These are phyloP conservation scores for Tolypocladium amazonense DNA, from an alignment of 2,329 filamentous ascomycete genomes.

Conservation along the genomic window DNA sequence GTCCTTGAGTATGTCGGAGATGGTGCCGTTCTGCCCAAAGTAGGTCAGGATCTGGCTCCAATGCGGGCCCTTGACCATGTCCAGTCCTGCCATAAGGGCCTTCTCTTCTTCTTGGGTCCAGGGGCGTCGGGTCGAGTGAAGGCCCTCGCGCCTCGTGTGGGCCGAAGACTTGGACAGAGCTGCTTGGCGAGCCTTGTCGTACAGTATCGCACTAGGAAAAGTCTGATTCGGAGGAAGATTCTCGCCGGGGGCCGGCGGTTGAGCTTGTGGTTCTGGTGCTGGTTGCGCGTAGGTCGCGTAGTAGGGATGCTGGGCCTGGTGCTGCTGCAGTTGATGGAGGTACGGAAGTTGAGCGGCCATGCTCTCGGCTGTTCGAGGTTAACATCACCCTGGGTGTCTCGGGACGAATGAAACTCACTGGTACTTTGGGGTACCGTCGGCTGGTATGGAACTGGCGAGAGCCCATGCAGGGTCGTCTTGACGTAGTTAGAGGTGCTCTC, in stretches of 20 bases:
- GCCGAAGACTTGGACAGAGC: conserved; percentile 45
- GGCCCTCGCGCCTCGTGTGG: conserved; percentile 44
- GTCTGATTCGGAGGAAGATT: conserved; percentile 46
- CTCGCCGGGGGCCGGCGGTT: conserved; percentile 18
- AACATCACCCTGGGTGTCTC: not conserved
- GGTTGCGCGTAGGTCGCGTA: conserved; percentile 21
- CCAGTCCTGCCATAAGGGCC: conserved; percentile 78
- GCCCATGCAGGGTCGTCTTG: conserved; percentile 29
- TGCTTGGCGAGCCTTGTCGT: conserved; percentile 48
- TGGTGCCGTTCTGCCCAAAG: conserved; percentile 69
- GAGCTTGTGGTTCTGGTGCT: conserved; percentile 21
- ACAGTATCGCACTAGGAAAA: conserved; percentile 42
- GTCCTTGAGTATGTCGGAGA: conserved; percentile 77
- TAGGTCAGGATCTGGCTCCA: conserved; percentile 87
- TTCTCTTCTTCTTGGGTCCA: conserved; percentile 89
- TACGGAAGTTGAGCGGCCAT: conserved; percentile 24
- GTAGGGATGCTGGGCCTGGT: conserved; percentile 23
- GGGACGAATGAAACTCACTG: conserved; percentile 13
- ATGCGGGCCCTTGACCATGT: conserved; percentile 81
- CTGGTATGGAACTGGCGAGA: conserved; percentile 31
- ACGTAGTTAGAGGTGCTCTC: conserved; percentile 35
- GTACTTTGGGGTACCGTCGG: conserved; percentile 29
- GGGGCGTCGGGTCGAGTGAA: conserved; percentile 58
- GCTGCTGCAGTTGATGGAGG: conserved; percentile 26
- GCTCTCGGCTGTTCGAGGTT: conserved; percentile 14